Conservation (phyloP, 2,329 filamentous ascomycete species). For the Paecilomyces niveus region DNA sequence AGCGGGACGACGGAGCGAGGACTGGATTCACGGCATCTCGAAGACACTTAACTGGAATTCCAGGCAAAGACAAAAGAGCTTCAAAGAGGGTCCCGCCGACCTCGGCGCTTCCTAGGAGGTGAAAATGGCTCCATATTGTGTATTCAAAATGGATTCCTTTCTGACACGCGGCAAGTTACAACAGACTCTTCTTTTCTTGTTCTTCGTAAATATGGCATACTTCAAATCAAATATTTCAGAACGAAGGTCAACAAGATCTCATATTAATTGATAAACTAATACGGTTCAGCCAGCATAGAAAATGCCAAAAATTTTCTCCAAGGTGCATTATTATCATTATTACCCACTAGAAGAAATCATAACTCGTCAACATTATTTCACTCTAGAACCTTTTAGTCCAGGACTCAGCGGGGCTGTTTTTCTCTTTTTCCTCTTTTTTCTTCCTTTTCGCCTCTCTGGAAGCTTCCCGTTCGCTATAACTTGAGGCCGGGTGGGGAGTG, state of each 20-base stretch:
- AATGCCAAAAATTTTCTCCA: neutral
- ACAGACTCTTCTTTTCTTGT: neutral
- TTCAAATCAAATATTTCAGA: neutral
- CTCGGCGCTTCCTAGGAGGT: neutral
- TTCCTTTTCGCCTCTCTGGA: slow-evolving; percentile 17
- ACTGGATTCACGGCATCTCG: slow-evolving; percentile 45
- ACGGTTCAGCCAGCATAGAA: neutral
- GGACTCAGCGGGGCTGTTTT: neutral
- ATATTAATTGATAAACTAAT: neutral
- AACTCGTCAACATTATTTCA: neutral
- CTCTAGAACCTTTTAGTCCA: neutral
- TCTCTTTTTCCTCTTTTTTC: neutral
- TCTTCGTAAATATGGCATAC: neutral
- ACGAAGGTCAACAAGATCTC: neutral
- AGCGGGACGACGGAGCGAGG: slow-evolving; percentile 36
- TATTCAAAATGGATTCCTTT: neutral
- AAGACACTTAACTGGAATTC: slow-evolving; percentile 47
- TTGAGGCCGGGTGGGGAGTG: slow-evolving; percentile 4
- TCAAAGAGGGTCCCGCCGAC: slow-evolving; percentile 11
- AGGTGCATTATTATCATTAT: neutral
- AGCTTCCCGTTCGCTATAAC: slow-evolving; percentile 14
- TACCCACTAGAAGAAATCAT: neutral
- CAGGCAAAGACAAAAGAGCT: slow-evolving; percentile 39
- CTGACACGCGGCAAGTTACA: neutral
- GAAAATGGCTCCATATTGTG: neutral